phyloP scores from a whole-genome alignment of 2,329 filamentous ascomycete genomes.

The Chrysosporium keratinophilum region DNA sequence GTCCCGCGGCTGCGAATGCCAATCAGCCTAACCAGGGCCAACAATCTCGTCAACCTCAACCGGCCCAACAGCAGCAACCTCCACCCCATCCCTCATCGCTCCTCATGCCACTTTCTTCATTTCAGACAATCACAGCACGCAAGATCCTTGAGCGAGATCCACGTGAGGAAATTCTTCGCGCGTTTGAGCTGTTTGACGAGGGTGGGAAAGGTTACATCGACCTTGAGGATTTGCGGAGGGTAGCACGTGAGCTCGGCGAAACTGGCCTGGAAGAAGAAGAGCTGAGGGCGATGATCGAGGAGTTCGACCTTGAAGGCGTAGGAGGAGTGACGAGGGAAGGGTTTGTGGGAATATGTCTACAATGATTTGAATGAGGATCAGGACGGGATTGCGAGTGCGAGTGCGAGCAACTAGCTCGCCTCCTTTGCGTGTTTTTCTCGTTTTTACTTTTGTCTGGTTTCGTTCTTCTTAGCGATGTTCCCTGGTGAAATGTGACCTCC shows the following conservation, averaged over 20 bases:
- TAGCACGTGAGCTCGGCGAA: conserved; percentile 85
- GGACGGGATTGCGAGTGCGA: neutral
- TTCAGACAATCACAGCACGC: conserved; percentile 66
- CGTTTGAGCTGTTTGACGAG: conserved; percentile 87
- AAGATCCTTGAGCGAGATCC: conserved; percentile 76
- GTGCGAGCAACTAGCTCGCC: neutral
- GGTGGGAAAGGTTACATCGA: conserved; percentile 87
- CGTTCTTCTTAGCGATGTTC: neutral
- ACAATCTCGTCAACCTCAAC: conserved; percentile 25
- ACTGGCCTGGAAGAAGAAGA: conserved; percentile 81
- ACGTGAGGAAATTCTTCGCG: conserved; percentile 77
- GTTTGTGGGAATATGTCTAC: conserved; percentile 57
- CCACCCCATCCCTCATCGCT: conserved; percentile 55
- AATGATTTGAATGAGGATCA: conserved; percentile 24
- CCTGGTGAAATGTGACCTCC: too few species aligned
- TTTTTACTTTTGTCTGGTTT: neutral
- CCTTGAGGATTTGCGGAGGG: conserved; percentile 72
- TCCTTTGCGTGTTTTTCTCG: neutral
- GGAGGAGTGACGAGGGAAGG: conserved; percentile 59
- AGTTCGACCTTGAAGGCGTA: conserved; percentile 91
- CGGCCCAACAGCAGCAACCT: conserved; percentile 28
- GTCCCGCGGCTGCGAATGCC: conserved; percentile 40
- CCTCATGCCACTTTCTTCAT: conserved; percentile 60
- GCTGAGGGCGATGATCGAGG: conserved; percentile 90
- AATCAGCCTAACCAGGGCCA: conserved; percentile 17